Evolutionary conservation across 225 moss, liverwort and hornwort species (phyloP).

Genomic region (Pleurozium schreberi): DNA sequence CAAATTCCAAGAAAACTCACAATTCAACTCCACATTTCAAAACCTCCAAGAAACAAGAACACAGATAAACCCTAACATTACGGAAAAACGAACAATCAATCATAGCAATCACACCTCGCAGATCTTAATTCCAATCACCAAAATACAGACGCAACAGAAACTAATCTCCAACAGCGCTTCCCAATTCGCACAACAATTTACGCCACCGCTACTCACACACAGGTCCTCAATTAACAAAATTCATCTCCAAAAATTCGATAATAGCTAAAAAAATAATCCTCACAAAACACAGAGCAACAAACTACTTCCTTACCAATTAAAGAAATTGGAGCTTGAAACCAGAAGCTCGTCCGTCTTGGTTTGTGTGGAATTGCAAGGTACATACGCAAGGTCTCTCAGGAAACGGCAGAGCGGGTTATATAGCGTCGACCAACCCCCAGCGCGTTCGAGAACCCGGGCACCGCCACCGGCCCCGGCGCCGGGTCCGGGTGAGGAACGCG

Average conservation of each 20-base stretch:
- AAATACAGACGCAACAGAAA: not conserved
- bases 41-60: no score
- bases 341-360: no score
- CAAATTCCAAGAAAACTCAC: no score
- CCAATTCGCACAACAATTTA: not conserved
- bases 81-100: not conserved
- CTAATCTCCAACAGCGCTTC: not conserved
- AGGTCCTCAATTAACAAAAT: not conserved
- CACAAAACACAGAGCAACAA: not conserved
- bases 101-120: not conserved
- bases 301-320: not conserved
- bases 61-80: not conserved
- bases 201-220: not conserved
- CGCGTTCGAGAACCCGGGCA: not conserved
- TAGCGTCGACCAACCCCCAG: not conserved
- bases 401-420: not conserved
- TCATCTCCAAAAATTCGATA: not conserved
- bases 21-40: no score
- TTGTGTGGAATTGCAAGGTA: not conserved
- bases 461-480: not conserved
- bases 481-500: not conserved
- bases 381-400: no score
- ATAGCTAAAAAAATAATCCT: not conserved
- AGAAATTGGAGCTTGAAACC: not conserved
- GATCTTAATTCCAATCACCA: not conserved